Conservation (phyloP, 1,139 yeast species). For the Hyphopichia pseudoburtonii region DNA sequence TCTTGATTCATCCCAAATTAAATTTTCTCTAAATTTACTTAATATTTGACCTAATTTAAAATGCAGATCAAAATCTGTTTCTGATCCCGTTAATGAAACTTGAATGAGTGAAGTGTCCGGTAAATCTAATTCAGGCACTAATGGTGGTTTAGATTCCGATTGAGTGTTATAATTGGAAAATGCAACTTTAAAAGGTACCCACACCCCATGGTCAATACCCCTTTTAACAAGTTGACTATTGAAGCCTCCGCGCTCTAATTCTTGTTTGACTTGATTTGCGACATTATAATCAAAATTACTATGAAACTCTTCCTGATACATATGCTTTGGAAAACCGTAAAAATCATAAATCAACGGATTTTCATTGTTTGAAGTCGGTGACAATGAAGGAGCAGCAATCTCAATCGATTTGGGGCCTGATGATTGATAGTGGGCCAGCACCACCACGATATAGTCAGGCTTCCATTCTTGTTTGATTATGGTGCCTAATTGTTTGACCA, state of each 20-base stretch:
- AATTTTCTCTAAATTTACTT: constrained; percentile 47
- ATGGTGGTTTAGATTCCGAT: constrained; percentile 19
- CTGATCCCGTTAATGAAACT: constrained; percentile 56
- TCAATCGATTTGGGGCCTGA: constrained; percentile 41
- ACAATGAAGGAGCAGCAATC: constrained; percentile 40
- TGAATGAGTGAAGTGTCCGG: constrained; percentile 53
- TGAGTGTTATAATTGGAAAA: constrained; percentile 43
- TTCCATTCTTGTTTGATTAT: constrained; percentile 47
- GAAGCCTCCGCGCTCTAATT: constrained; percentile 45
- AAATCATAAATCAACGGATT: constrained; percentile 65
- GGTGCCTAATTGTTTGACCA: constrained; percentile 49
- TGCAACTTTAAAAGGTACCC: constrained; percentile 79
- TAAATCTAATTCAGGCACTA: constrained; percentile 39
- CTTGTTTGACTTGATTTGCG: constrained; percentile 43
- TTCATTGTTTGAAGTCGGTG: constrained; percentile 14
- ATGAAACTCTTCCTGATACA: constrained; percentile 64
- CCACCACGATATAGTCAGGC: constrained; percentile 64
- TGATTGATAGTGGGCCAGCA: constrained; percentile 81
- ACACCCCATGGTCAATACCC: constrained; percentile 80
- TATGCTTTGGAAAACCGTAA: constrained; percentile 63
- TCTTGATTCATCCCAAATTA: constrained; percentile 30
- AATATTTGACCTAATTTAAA: constrained; percentile 58
- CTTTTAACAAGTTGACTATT: constrained; percentile 44
- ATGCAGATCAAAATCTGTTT: constrained; percentile 47
- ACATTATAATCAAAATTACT: constrained; percentile 41